Percentiles rank a stretch among this genome's conserved stretches.
Conservation (phyloP, 371 early-diverging fungal genomes). For the Gilbertella persicaria region DNA sequence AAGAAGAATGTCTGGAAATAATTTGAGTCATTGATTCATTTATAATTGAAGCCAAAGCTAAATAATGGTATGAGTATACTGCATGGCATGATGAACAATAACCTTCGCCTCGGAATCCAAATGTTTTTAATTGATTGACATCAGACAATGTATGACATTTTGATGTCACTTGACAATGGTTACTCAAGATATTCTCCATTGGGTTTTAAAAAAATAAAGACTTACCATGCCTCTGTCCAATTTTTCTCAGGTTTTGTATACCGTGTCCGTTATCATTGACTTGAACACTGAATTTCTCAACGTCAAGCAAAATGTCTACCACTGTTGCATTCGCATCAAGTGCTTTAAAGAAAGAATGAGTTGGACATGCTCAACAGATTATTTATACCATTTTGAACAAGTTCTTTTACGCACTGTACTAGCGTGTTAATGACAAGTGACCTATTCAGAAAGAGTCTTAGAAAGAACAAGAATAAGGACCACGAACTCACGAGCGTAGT, state of each 20-base stretch:
- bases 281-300: constrained; percentile 50
- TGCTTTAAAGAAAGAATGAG: constrained; percentile 33
- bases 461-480: background rate
- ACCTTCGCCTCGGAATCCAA: constrained; percentile 81
- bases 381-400: constrained; percentile 59
- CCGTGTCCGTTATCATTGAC: constrained; percentile 71
- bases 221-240: constrained; percentile 62
- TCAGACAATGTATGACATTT: constrained; percentile 52
- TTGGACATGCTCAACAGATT: background rate
- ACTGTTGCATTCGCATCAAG: constrained; percentile 60
- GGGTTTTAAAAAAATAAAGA: background rate
- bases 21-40: constrained; percentile 61
- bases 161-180: constrained; percentile 48
- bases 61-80: background rate
- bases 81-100: background rate
- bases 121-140: constrained; percentile 44
- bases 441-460: constrained; percentile 12
- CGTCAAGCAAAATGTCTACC: constrained; percentile 52
- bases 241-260: constrained; percentile 47
- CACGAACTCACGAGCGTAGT: constrained; percentile 31
- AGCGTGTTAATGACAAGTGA: constrained; percentile 54
- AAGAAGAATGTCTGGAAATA: constrained; percentile 44
- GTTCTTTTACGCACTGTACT: constrained; percentile 58
- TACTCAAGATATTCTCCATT: background rate
- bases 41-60: constrained; percentile 61